phyloP scores from a whole-genome alignment of 148 eudicot genomes.

The Dianthus caryophyllus region DNA sequence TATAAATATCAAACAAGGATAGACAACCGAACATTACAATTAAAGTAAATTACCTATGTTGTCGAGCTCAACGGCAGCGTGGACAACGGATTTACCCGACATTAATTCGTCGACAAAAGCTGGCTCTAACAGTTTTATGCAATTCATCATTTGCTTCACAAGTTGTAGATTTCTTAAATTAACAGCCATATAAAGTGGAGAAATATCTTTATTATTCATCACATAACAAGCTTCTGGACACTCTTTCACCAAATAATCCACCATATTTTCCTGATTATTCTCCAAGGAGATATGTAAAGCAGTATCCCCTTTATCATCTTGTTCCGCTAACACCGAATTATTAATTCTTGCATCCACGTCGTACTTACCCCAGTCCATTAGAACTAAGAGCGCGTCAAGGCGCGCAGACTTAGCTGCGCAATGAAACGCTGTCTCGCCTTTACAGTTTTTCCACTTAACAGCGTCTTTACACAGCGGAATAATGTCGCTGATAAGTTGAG shows the following conservation, averaged over 20 bases:
- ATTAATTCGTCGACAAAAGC: background rate
- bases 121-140: too few species aligned
- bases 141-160: background rate
- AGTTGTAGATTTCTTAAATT: background rate
- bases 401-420: conserved; percentile 16
- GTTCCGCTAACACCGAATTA: background rate
- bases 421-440: conserved; percentile 25
- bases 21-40: background rate
- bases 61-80: conserved; percentile 17
- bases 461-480: conserved; percentile 1
- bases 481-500: conserved; percentile 3
- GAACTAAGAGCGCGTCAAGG: background rate
- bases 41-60: background rate
- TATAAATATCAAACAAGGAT: background rate
- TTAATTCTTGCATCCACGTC: background rate
- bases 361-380: background rate
- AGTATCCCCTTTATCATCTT: conserved; percentile 13
- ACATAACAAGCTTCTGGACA: conserved; percentile 7
- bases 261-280: conserved; percentile 12
- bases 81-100: conserved; percentile 16
- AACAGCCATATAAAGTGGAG: conserved; percentile 21
- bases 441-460: background rate
- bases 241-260: conserved; percentile 7
- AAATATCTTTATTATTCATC: background rate
- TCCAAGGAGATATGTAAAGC: conserved; percentile 23